Evolutionary conservation across 1,139 yeast genomes (phyloP), one percentile per base, ranked within the genome.

Genomic region (Pichia terricola): DNA sequence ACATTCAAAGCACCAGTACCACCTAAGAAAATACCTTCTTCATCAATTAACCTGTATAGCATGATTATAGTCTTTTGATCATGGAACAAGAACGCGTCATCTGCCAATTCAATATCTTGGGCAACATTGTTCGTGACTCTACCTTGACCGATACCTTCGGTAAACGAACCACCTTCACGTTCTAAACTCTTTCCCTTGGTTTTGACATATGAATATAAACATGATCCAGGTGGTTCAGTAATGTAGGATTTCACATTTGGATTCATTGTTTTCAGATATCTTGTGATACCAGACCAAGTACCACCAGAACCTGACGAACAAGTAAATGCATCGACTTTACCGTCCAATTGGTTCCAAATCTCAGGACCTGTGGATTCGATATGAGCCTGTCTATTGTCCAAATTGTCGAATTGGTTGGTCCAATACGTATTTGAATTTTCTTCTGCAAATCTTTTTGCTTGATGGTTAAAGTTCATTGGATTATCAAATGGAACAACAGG

Each of bases 101-200:
- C 83, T 40, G 85, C 73, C 26, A 75, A 58, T 22, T 73, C 81
- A 33, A 87, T 65, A 51, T 86, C 95, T 35, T 79, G 85, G 36
- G 70, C 69, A 64, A 88, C 72, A 61, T 88, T 88, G 50, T 77
- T 83, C 7, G 96, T 88, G 55, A 88, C 82, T 55, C 96, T 74
- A 40, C 95, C 96, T 65, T 88, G 96, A 34, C 96, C 96, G 64
- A 88, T 86, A 36, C 96, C 96, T 65, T 88, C 96, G 22, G 96
- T 88, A 63, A 89, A 87, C 1, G 95, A 83, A 3, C 84, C 75
- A 28, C 96, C 96, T 3, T 77, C 76, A 54, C 88, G 72, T 35
- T 75, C 62, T 28, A 59, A 43, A 35, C 59, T 53, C 45, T 59
- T 48, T 37, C 60, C 60, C 10, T 55, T 54, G 77, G 55, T 76